Evolutionary conservation across 352 stramenopile species (phyloP), one percentile per base, ranked within the genome.

Genomic region (Pythium coloratum): DNA sequence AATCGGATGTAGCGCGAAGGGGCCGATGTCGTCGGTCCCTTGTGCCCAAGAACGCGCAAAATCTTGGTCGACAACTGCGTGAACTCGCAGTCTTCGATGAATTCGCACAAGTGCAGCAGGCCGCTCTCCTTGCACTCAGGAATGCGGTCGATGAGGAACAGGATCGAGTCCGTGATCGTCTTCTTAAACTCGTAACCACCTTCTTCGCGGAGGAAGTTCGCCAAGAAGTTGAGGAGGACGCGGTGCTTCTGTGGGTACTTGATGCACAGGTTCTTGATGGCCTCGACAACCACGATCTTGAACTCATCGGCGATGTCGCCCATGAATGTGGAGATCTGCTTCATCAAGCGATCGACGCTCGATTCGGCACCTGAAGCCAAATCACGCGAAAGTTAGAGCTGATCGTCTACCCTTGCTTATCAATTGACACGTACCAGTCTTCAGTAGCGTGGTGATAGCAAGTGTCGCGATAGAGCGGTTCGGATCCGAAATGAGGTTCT

Each of bases 101-200:
- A 99, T 83, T 99, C 98, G 65, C 98, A 99, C 59, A 99, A 73
- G 74, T 99, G 97, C 4, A 99, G 82, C 33, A 99, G 78, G 18
- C 85, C 97, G 38, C 82, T 94, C 72, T 99, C 97, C 71, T 98
- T 99, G 57, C 96, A 98, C 75, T 99, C 96, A 10, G 97, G 97
- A 30, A 99, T 98, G 53, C 88, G 74, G 30, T 97, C 87, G 51
- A 99, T 99, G 51, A 99, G 81, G 38, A 97, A 97, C 26, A 99
- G 76, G 70, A 99, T 99, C 55, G 89, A 89, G 68, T 99, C 94
- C 42, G 98, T 98, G 75, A 99, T 99, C 36, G 96, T 97, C 69
- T 98, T 97, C 83, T 99, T 99, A 77, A 99, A 99, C 70, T 99
- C 97, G 71, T 98, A 99, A 34, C 97, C 97, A 59, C 97, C 97